Evolutionary conservation across 2,329 filamentous ascomycete genomes (phyloP), one percentile per base, ranked within the genome.

Genomic region (Orbilia ellipsospora): DNA sequence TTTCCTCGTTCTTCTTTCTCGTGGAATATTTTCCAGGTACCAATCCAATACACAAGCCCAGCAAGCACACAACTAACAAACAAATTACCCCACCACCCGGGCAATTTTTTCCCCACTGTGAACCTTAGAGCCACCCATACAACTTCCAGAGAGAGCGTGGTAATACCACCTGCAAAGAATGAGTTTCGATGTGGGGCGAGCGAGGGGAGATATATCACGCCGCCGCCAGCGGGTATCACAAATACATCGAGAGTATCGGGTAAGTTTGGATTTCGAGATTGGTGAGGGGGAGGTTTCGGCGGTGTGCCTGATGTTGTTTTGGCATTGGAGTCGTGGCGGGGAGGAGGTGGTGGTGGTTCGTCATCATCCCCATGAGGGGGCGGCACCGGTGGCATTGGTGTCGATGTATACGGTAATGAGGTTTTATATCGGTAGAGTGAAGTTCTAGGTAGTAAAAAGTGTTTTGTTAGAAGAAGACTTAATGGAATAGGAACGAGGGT

Each of bases 121-220:
- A 59, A 26, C 28, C 55, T 57, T 13, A 76, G 31, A 26, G 26
- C 45, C 0, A 45, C 52, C 65, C 73, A 76, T 8, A 76, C 60
- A n/a, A 51, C 44, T 40, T 76, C 62, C 20, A 76, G 31, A 3
- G 18, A 45, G 2, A 76, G 1, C 7, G 79, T 80, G 40, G 77
- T 68, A 42, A 61, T 72, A 18, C 77, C 70, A n/a, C 79, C 79
- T 6, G 73, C 70, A 12, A 78, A 20, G 31, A 80, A 80, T 1
- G 78, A 79, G 64, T 79, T 79, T 40, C 78, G 65, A 40, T 80
- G 73, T 18, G 77, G 73, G 28, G 77, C 67, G 50, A 80, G 75
- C 18, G 68, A 78, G 31, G 79, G 79, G 48, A 79, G 67, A 60
- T 80, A 80, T 31, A 80, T 55, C 42, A 80, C 75, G 23, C 79